Evolutionary conservation across 2,329 filamentous ascomycete species (phyloP).

Genomic region (Dichotomopilus funicola): DNA sequence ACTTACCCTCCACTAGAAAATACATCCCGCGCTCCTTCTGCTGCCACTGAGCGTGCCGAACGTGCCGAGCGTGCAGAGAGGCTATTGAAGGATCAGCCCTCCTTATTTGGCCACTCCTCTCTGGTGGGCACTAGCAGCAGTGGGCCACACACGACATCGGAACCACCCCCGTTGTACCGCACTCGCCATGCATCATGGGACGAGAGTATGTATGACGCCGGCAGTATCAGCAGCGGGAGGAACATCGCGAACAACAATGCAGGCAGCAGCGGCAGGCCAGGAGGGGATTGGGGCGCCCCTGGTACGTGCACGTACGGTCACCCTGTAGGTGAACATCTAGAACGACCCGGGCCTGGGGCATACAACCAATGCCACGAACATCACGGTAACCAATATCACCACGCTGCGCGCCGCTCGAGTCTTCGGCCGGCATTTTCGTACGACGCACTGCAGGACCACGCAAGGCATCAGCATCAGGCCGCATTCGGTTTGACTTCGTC

Average conservation of each 20-base stretch:
- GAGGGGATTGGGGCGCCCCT: not conserved
- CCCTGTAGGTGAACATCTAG: too few relatives aligned
- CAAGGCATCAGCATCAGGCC: constrained; percentile 7
- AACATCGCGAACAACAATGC: constrained; percentile 1
- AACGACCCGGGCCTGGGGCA: not conserved
- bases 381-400: not conserved
- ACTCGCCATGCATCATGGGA: constrained; percentile 16
- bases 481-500: not conserved
- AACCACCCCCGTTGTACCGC: constrained; percentile 7
- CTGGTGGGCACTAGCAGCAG: not conserved
- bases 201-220: constrained; percentile 14
- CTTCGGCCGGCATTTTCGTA: constrained; percentile 15
- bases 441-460: constrained; percentile 13
- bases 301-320: too few relatives aligned
- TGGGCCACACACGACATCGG: not conserved
- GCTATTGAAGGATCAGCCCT: not conserved
- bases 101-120: not conserved
- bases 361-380: not conserved
- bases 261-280: not conserved
- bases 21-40: too few relatives aligned
- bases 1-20: constrained; percentile 33
- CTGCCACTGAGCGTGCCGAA: constrained; percentile 16
- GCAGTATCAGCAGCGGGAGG: not conserved
- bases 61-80: constrained; percentile 15
- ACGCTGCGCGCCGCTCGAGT: not conserved